Conservation (phyloP, 73 alveolate species). For the Breviolum minutum region DNA sequence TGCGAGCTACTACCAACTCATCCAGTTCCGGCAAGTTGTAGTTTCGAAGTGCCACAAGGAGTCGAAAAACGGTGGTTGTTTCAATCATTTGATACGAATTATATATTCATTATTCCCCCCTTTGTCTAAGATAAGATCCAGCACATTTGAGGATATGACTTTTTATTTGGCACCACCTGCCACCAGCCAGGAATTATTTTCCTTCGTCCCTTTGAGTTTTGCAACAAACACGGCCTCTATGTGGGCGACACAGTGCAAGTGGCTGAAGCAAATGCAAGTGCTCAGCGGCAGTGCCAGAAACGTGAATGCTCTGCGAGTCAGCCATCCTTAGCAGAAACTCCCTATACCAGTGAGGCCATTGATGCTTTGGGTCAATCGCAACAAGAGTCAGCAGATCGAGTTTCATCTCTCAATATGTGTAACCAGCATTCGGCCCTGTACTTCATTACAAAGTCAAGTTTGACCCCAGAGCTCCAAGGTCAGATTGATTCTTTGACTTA, state of each 20-base stretch:
- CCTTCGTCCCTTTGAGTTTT: constrained; percentile 67
- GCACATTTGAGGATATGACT: background rate
- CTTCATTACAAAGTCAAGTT: constrained; percentile 31
- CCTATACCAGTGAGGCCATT: constrained; percentile 51
- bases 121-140: background rate
- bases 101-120: too few relatives aligned
- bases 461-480: background rate
- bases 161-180: background rate
- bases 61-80: background rate
- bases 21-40: constrained; percentile 19
- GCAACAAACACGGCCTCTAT: constrained; percentile 70
- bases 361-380: background rate
- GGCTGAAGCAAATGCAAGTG: background rate
- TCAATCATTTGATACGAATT: too few relatives aligned
- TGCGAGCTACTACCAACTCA: constrained; percentile 64
- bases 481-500: constrained; percentile 26
- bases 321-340: constrained; percentile 54
- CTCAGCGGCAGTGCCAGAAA: constrained; percentile 48
- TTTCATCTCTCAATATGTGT: constrained; percentile 59
- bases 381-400: constrained; percentile 51
- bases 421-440: constrained; percentile 54
- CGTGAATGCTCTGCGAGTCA: constrained; percentile 85
- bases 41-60: constrained; percentile 23
- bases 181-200: constrained; percentile 6
- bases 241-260: constrained; percentile 86